Evolutionary conservation across 2,329 filamentous ascomycete species (phyloP).

Genomic region (Talaromyces rugulosus): DNA sequence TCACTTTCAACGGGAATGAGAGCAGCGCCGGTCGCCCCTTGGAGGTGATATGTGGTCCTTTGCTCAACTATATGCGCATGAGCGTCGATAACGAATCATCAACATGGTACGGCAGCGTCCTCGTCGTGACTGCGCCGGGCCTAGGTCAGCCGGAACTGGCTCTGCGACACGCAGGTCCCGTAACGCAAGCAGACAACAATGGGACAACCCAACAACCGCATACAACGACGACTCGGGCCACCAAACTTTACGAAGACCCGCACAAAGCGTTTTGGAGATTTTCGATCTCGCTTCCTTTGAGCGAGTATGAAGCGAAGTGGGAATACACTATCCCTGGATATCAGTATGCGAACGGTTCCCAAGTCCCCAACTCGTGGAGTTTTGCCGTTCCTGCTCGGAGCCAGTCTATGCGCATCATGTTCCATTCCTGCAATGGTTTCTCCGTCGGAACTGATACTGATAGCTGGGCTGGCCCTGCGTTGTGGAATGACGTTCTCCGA

Average conservation of each 20-base stretch:
- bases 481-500: slow-evolving; percentile 63
- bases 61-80: slow-evolving; percentile 48
- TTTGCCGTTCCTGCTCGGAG: slow-evolving; percentile 56
- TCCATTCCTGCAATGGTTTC: slow-evolving; percentile 67
- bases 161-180: slow-evolving; percentile 32
- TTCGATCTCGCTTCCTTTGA: slow-evolving; percentile 60
- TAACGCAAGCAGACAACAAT: slow-evolving; percentile 17
- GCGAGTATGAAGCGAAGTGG: slow-evolving; percentile 69
- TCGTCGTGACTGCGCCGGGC: slow-evolving; percentile 75
- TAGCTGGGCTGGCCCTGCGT: slow-evolving; percentile 56
- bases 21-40: slow-evolving; percentile 20
- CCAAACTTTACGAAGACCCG: slow-evolving; percentile 59
- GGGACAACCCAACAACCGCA: slow-evolving; percentile 12
- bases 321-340: slow-evolving; percentile 70
- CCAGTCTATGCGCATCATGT: slow-evolving; percentile 67
- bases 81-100: slow-evolving; percentile 27
- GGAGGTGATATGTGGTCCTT: slow-evolving; percentile 45
- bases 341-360: slow-evolving; percentile 55
- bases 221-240: slow-evolving; percentile 36
- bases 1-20: not conserved
- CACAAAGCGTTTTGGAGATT: slow-evolving; percentile 59
- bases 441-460: slow-evolving; percentile 62
- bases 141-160: slow-evolving; percentile 59
- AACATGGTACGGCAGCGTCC: slow-evolving; percentile 76
- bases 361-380: slow-evolving; percentile 46